Evolutionary conservation across 1,284 basidiomycete genomes (phyloP).

Genomic region (Leccinum solheimii): DNA sequence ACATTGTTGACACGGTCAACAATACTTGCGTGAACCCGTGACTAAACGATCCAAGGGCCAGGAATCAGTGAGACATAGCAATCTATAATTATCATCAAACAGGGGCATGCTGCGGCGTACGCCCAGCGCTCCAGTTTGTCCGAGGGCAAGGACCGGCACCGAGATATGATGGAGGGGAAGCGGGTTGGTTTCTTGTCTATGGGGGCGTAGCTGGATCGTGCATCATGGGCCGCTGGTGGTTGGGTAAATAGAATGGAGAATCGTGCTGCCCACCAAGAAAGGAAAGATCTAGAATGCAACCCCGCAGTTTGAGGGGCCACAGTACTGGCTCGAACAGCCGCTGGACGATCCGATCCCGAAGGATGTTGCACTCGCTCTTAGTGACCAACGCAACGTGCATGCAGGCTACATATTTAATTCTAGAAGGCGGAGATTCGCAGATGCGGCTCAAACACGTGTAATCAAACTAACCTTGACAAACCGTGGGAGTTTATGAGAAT

Average conservation of each 20-base stretch:
- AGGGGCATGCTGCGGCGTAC: constrained; percentile 19
- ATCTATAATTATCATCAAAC: constrained; percentile 7
- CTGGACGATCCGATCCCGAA: constrained; percentile 31
- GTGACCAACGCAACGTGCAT: background rate
- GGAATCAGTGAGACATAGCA: constrained; percentile 20
- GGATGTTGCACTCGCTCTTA: constrained; percentile 3
- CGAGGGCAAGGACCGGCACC: constrained; percentile 26
- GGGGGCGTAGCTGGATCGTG: constrained; percentile 3
- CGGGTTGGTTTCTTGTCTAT: constrained; percentile 4
- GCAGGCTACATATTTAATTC: constrained; percentile 14
- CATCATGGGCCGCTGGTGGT: constrained; percentile 16
- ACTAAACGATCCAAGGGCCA: constrained; percentile 11
- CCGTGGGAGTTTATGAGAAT: constrained; percentile 22
- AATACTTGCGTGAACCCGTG: constrained; percentile 9
- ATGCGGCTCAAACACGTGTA: constrained; percentile 28
- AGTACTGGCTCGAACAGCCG: background rate
- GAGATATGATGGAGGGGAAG: constrained; percentile 20
- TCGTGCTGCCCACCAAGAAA: constrained; percentile 10
- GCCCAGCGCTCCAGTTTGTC: constrained; percentile 9
- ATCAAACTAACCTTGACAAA: constrained; percentile 13
- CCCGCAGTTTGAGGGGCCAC: constrained; percentile 35
- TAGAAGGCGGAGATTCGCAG: constrained; percentile 29
- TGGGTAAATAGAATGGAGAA: constrained; percentile 24
- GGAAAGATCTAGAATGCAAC: constrained; percentile 19
- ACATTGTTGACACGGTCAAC: constrained; percentile 12